Evolutionary conservation across 2,329 filamentous ascomycete genomes (phyloP).

Genomic region (Dryadomyces quercus-mongolicae): DNA sequence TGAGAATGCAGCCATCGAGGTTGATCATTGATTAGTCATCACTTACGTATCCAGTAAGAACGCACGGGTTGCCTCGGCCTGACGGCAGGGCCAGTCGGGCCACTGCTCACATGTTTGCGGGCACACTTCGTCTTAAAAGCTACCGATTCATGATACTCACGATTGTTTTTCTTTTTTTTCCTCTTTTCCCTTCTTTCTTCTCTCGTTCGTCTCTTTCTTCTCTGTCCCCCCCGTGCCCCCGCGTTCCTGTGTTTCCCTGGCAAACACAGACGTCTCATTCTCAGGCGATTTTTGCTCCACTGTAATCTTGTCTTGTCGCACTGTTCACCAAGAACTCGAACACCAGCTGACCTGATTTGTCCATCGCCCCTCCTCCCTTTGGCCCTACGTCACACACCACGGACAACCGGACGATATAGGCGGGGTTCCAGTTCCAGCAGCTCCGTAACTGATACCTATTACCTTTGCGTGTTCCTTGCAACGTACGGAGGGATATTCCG

Average conservation of each 20-base stretch:
- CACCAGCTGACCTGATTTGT: background rate
- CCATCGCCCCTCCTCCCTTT: background rate
- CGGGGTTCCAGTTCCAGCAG: background rate
- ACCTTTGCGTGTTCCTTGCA: background rate
- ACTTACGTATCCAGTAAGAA: too few relatives aligned
- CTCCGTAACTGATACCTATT: background rate
- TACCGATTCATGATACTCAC: too few relatives aligned
- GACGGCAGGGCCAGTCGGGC: background rate
- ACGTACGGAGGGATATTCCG: too few relatives aligned
- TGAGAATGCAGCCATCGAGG: too few relatives aligned
- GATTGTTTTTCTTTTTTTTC: background rate
- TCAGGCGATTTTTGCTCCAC: background rate
- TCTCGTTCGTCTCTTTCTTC: background rate
- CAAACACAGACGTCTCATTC: background rate
- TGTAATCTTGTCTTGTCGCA: background rate
- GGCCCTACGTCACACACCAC: background rate
- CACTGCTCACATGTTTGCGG: background rate
- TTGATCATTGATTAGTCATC: background rate
- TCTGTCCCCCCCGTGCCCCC: background rate
- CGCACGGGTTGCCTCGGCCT: background rate
- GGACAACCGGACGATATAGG: conserved; percentile 3
- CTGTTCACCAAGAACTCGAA: background rate
- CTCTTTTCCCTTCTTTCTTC: background rate
- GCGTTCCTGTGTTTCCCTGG: background rate
- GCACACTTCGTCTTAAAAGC: too few relatives aligned